These are phyloP conservation scores for Talaromyces marneffei DNA, from an alignment of 2,329 filamentous ascomycete genomes.

Conservation along the genomic window DNA sequence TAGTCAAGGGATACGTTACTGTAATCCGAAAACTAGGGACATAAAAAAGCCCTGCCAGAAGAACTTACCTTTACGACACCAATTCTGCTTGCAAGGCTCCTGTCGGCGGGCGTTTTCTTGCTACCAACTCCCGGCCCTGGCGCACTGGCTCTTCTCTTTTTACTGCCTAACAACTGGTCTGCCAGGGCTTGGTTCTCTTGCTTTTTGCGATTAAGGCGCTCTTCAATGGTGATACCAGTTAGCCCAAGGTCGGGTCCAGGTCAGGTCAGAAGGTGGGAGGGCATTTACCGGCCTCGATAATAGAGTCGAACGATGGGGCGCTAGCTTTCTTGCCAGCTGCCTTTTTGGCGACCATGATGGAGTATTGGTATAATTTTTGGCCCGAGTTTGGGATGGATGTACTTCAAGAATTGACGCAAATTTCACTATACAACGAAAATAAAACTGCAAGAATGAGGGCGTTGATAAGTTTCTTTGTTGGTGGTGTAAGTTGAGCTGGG, in stretches of 20 bases:
- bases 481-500: background rate
- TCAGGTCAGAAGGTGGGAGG: conserved; percentile 12
- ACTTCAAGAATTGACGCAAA: background rate
- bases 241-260: background rate
- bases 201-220: conserved; percentile 40
- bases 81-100: conserved; percentile 53
- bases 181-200: conserved; percentile 54
- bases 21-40: background rate
- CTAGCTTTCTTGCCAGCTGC: conserved; percentile 29
- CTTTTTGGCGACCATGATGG: conserved; percentile 6
- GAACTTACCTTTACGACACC: conserved; percentile 51
- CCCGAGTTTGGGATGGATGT: background rate
- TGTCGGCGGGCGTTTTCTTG: conserved; percentile 38
- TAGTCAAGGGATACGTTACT: background rate
- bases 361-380: background rate
- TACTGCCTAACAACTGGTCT: conserved; percentile 53
- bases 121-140: conserved; percentile 39
- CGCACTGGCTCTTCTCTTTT: conserved; percentile 43
- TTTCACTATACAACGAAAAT: background rate
- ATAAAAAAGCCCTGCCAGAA: background rate
- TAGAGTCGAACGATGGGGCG: conserved; percentile 44
- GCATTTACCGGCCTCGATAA: conserved; percentile 46
- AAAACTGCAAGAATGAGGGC: background rate
- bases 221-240: conserved; percentile 24
- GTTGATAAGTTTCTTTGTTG: background rate